Base-by-base conservation (phyloP, 208 protist genomes). In the Acanthamoeba castellanii region DNA sequence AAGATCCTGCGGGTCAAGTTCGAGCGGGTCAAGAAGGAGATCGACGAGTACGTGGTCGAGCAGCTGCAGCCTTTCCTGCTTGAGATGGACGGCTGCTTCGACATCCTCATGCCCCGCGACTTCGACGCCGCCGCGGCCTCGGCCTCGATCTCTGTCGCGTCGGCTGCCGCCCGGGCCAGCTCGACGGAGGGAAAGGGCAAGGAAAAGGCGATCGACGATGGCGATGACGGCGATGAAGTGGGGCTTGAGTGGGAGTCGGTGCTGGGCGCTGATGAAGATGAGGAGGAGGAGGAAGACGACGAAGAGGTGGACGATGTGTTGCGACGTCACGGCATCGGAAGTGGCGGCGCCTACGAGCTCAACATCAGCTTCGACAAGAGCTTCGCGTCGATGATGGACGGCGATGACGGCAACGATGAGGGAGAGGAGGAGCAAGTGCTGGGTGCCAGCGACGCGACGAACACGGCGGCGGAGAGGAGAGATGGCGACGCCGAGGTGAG, bases 291-390 rank as follows among this genome's bases (percentile, higher is more conserved):
- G 9, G 25, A 76, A 11, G 68, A 76, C 6, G 74, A 82, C 0
- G 74, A 82, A 11, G 74, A 82, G 14, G 37, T 82, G 74, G 74
- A 82, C 22, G 74, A 82, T 34, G 74, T 82, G 74, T 34, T 82
- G 20, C 74, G 74, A 52, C 74, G 74, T 27, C 74, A 82, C 74
- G 74, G 74, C 11, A 82, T 82, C 30, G 74, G 64, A 34, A 34
- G 70, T n/a, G 70, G 16, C 0, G 70, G 22, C 20, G 74, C 74
- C 74, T 82, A 52, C 74, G 74, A 82, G 20, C 74, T 82, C 74
- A 34, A 82, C 37, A 82, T 82, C 74, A 82, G 32, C 74, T 82
- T 82, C 25, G 74, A 82, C 74, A 82, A 82, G 37, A 82, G 74
- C 74, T 82, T 82, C 42, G 74, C 74, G 6, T 18, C 32, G 27